Evolutionary conservation across 169 alveolate genomes (phyloP).

Genomic region (Plasmodium ovale): DNA sequence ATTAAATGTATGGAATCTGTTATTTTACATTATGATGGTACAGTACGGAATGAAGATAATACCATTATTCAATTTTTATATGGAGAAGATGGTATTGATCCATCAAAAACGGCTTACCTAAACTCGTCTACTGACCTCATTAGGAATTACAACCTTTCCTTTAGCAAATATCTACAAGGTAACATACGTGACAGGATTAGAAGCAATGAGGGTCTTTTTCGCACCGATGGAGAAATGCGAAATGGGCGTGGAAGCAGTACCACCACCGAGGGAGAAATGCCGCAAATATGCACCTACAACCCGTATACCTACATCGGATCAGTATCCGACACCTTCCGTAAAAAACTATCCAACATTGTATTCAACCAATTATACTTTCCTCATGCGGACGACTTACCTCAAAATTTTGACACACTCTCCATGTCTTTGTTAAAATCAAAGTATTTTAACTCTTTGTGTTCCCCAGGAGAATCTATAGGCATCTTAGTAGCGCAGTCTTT

Average conservation of each 20-base stretch:
- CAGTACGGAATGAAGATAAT: conserved; percentile 98
- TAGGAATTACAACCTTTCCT: conserved; percentile 75
- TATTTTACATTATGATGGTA: conserved; percentile 95
- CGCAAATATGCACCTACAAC: conserved; percentile 8
- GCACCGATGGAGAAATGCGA: not conserved
- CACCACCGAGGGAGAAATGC: not conserved
- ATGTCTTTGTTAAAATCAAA: conserved; percentile 39
- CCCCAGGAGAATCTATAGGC: conserved; percentile 99
- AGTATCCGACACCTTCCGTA: conserved; percentile 10
- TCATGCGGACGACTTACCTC: not conserved
- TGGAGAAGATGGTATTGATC: conserved; percentile 98
- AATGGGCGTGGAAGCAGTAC: too few relatives aligned
- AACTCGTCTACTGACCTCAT: conserved; percentile 86
- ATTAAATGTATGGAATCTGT: conserved; percentile 96
- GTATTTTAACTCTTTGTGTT: conserved; percentile 78
- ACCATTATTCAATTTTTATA: conserved; percentile 96
- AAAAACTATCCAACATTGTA: not conserved
- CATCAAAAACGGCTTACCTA: conserved; percentile 92
- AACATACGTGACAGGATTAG: not conserved
- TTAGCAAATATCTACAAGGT: conserved; percentile 62
- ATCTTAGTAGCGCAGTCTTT: conserved; percentile 98
- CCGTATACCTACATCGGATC: conserved; percentile 66
- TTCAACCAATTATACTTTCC: not conserved
- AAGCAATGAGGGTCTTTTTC: conserved; percentile 16
- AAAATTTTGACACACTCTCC: conserved; percentile 15